Percentiles rank a stretch among this genome's conserved stretches.
These are phyloP conservation scores for Drechslerella dactyloides DNA, from an alignment of 2,329 filamentous ascomycete genomes.

Conservation along the genomic window DNA sequence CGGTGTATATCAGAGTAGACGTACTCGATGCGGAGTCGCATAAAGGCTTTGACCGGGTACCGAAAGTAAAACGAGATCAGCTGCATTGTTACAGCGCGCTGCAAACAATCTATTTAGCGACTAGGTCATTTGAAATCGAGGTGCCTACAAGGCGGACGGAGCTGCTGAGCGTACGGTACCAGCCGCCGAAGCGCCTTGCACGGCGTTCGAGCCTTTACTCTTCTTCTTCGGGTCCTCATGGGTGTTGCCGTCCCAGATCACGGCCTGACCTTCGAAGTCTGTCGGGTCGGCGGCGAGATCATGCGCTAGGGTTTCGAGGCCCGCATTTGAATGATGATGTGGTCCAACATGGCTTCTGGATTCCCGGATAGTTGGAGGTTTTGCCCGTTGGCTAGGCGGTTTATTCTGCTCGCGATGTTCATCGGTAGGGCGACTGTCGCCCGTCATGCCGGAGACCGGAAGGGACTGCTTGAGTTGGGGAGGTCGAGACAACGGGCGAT, in stretches of 20 bases:
- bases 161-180: constrained; percentile 17
- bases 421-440: constrained; percentile 24
- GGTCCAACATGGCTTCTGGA: constrained; percentile 14
- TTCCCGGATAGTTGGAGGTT: neutral
- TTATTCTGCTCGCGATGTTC: constrained; percentile 14
- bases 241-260: constrained; percentile 34
- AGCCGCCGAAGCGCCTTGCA: constrained; percentile 46
- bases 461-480: constrained; percentile 6
- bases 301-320: constrained; percentile 21
- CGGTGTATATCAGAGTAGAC: constrained; percentile 52
- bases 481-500: neutral
- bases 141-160: too few species aligned
- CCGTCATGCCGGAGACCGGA: constrained; percentile 25
- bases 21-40: constrained; percentile 87
- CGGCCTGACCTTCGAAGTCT: constrained; percentile 45
- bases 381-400: neutral
- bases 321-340: constrained; percentile 36
- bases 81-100: constrained; percentile 77
- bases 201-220: constrained; percentile 40
- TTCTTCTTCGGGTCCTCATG: constrained; percentile 44
- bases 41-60: constrained; percentile 89
- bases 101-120: neutral
- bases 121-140: neutral
- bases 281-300: constrained; percentile 33
- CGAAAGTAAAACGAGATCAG: constrained; percentile 89